phyloP scores from a whole-genome alignment of 2,329 filamentous ascomycete genomes.

The Trichoderma lentiforme region DNA sequence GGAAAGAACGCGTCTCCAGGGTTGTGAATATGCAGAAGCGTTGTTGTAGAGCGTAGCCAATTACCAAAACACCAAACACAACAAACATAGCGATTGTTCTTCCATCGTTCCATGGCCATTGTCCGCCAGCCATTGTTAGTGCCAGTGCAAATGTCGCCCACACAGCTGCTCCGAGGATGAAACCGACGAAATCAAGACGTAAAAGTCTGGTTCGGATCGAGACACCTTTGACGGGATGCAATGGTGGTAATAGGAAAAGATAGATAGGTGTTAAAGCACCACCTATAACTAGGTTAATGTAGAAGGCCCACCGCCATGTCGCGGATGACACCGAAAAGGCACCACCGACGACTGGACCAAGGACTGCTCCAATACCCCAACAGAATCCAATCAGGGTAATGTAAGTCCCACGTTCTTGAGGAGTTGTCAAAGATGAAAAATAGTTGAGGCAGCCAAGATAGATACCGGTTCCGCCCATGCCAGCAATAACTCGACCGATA shows the following conservation, averaged over 20 bases:
- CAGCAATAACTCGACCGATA: constrained; percentile 41
- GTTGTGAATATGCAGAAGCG: not conserved
- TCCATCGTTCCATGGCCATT: not conserved
- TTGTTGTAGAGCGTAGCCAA: not conserved
- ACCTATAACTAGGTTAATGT: not conserved
- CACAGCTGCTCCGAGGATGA: not conserved
- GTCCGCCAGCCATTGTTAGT: not conserved
- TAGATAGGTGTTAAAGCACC: not conserved
- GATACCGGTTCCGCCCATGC: constrained; percentile 40
- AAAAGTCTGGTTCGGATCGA: not conserved
- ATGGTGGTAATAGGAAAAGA: not conserved
- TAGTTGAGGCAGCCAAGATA: constrained; percentile 30
- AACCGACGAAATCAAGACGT: not conserved
- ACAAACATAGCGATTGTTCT: not conserved
- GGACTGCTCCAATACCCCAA: not conserved
- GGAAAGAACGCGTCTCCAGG: not conserved
- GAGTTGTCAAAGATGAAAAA: not conserved
- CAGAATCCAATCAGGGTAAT: not conserved
- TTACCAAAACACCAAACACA: not conserved
- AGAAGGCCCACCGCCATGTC: not conserved
- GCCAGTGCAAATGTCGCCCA: not conserved
- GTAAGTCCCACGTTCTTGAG: not conserved
- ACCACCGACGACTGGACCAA: not conserved
- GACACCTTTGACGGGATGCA: not conserved
- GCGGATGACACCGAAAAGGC: not conserved